These are phyloP conservation scores for Spatholobus suberectus DNA, from an alignment of 306 rosid species.

Conservation along the genomic window DNA sequence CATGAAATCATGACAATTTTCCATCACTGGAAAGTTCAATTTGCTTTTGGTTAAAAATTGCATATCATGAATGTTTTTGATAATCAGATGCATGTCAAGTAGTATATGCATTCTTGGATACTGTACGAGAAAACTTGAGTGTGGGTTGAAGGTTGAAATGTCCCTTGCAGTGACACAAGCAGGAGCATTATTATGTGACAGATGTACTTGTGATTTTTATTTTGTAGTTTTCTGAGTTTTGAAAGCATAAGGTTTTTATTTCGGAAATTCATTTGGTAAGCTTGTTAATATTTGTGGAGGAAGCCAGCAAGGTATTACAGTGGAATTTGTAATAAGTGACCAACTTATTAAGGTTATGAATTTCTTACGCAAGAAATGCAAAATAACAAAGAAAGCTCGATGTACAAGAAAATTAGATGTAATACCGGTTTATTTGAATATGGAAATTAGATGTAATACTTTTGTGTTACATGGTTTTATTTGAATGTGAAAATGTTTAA, in stretches of 20 bases:
- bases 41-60: not conserved
- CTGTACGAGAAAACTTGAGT: not conserved
- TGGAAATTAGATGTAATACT: too few species aligned
- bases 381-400: too few species aligned
- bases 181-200: conserved; percentile 1
- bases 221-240: not conserved
- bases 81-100: not conserved
- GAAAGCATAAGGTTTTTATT: not conserved
- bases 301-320: too few species aligned
- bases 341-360: too few species aligned
- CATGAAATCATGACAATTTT: not conserved
- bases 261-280: too few species aligned
- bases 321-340: too few species aligned
- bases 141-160: not conserved
- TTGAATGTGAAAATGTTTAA: too few species aligned
- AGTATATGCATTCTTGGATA: not conserved
- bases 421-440: too few species aligned
- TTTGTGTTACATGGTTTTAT: too few species aligned
- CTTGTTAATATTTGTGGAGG: too few species aligned
- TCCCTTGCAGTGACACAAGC: conserved; percentile 1
- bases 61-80: not conserved
- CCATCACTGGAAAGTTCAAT: conserved; percentile 6
- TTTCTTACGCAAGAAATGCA: too few species aligned
- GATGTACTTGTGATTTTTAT: not conserved
- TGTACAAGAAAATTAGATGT: too few species aligned